phyloP scores from a whole-genome alignment of 148 eudicot species.

The Fagopyrum esculentum region DNA sequence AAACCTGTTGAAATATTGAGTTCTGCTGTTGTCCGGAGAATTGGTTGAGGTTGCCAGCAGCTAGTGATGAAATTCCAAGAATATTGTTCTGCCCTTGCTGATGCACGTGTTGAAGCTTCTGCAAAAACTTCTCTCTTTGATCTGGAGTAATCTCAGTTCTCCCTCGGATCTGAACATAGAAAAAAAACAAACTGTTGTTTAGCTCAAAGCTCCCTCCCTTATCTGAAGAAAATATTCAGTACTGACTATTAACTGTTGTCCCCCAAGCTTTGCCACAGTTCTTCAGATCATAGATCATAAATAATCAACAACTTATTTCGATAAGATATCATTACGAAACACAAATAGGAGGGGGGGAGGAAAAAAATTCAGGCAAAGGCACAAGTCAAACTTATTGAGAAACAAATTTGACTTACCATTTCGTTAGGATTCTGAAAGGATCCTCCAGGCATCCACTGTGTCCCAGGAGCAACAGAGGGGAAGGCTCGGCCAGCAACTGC shows the following conservation, averaged over 20 bases:
- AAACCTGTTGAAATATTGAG: slow-evolving; percentile 82
- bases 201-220: slow-evolving; percentile 4
- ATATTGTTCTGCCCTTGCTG: slow-evolving; percentile 82
- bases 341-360: neutral
- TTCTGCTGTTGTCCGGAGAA: slow-evolving; percentile 81
- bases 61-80: slow-evolving; percentile 66
- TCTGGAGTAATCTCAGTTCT: slow-evolving; percentile 97
- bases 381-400: neutral
- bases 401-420: slow-evolving; percentile 38
- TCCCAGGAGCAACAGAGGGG: slow-evolving; percentile 66
- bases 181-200: slow-evolving; percentile 2
- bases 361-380: neutral
- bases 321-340: neutral
- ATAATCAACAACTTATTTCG: neutral
- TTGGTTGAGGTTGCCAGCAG: slow-evolving; percentile 70
- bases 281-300: neutral
- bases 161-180: slow-evolving; percentile 79
- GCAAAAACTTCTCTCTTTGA: slow-evolving; percentile 85
- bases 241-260: neutral
- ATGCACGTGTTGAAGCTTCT: slow-evolving; percentile 77
- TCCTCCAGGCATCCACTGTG: slow-evolving; percentile 98
- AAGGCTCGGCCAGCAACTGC: slow-evolving; percentile 58
- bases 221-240: slow-evolving; percentile 5
- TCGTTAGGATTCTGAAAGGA: slow-evolving; percentile 80
- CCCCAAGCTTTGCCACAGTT: neutral